Evolutionary conservation across 1,284 basidiomycete genomes (phyloP).

Genomic region (Coniferiporia sulphurascens): DNA sequence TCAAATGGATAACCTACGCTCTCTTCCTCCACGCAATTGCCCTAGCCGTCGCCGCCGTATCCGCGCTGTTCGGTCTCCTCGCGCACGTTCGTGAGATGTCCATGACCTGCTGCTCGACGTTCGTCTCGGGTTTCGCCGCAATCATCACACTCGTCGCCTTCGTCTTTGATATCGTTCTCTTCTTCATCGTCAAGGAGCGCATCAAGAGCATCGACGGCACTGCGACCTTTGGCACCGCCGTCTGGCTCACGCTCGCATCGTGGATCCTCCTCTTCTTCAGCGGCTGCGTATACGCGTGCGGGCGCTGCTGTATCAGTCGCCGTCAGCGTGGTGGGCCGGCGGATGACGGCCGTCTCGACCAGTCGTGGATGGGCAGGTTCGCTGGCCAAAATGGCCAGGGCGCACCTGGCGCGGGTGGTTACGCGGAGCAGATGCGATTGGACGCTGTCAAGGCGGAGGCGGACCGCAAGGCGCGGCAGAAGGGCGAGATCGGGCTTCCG

Average conservation of each 20-base stretch:
- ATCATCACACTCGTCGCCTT: slow-evolving; percentile 73
- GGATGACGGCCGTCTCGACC: slow-evolving; percentile 19
- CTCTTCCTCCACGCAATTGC: slow-evolving; percentile 86
- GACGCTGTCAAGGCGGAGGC: slow-evolving; percentile 80
- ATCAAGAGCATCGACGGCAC: slow-evolving; percentile 71
- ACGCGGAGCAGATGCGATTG: slow-evolving; percentile 63
- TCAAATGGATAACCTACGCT: slow-evolving; percentile 88
- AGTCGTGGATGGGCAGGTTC: slow-evolving; percentile 23
- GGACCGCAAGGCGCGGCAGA: slow-evolving; percentile 67
- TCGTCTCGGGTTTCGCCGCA: slow-evolving; percentile 74
- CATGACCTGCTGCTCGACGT: slow-evolving; percentile 81
- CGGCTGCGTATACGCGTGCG: slow-evolving; percentile 79
- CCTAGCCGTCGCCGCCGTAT: slow-evolving; percentile 63
- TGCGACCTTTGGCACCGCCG: slow-evolving; percentile 71
- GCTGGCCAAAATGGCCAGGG: slow-evolving; percentile 25
- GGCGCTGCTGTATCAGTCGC: slow-evolving; percentile 71
- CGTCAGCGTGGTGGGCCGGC: slow-evolving; percentile 37
- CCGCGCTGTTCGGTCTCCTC: slow-evolving; percentile 74
- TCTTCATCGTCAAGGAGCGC: slow-evolving; percentile 77
- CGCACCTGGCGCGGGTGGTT: slow-evolving; percentile 24
- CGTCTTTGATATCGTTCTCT: slow-evolving; percentile 82
- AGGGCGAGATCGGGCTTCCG: slow-evolving; percentile 64
- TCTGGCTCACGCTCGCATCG: slow-evolving; percentile 84
- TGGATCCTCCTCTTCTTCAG: slow-evolving; percentile 81
- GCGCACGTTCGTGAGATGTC: slow-evolving; percentile 83